Evolutionary conservation across 257 asterid genomes (phyloP).

Genomic region (Nicotiana paniculata): DNA sequence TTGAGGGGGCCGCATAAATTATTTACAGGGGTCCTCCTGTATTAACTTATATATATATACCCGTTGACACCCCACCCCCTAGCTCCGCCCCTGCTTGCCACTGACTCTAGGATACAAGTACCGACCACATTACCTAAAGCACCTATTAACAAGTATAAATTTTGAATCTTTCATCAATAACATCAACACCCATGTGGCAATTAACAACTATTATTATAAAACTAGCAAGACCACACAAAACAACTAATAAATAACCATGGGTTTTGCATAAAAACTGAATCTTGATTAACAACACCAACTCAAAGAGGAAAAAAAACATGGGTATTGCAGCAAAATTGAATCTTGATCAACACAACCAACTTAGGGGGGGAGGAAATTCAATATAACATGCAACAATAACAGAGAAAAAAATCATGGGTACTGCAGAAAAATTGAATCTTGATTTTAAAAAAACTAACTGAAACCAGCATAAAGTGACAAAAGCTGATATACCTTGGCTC

Average conservation of each 20-base stretch:
- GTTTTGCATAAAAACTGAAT: background rate
- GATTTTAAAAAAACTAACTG: background rate
- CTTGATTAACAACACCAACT: background rate
- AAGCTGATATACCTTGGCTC: constrained; percentile 4
- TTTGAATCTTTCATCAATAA: background rate
- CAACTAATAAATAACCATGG: background rate
- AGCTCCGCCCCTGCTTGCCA: too few relatives aligned
- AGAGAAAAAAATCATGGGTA: background rate
- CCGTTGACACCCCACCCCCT: too few relatives aligned
- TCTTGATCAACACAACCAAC: background rate
- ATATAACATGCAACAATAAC: background rate
- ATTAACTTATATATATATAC: too few relatives aligned
- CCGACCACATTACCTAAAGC: background rate
- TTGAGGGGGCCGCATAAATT: too few relatives aligned
- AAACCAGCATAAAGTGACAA: background rate
- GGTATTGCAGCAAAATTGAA: background rate
- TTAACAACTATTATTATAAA: background rate
- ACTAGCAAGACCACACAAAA: background rate
- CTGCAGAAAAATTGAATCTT: background rate
- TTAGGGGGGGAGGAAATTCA: background rate
- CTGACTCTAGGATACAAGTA: background rate
- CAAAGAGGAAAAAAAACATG: background rate
- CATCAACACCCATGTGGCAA: background rate
- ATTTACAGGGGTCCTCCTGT: too few relatives aligned
- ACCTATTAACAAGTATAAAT: background rate